Percentiles rank a stretch among this genome's conserved stretches.
Conservation (phyloP, 2,329 filamentous ascomycete species). For the Botrytis porri region DNA sequence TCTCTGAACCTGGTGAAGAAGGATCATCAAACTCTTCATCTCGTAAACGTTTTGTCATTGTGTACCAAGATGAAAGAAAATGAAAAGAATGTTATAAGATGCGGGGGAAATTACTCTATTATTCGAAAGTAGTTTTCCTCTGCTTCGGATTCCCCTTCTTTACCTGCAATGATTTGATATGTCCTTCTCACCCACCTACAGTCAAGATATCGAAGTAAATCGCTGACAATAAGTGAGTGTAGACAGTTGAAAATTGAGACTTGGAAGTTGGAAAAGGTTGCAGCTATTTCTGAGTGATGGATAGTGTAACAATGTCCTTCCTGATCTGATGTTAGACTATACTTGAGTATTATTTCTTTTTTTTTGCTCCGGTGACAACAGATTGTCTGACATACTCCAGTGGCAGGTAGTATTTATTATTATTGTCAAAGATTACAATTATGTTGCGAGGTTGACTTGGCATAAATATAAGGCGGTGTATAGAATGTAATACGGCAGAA, state of each 20-base stretch:
- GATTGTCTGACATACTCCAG: background rate
- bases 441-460: background rate
- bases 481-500: background rate
- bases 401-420: background rate
- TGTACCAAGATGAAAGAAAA: conserved; percentile 26
- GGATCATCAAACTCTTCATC: conserved; percentile 47
- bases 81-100: conserved; percentile 20
- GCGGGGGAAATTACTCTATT: conserved; percentile 41
- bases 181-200: background rate
- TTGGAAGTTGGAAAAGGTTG: background rate
- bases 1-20: conserved; percentile 40
- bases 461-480: background rate
- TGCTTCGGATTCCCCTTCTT: background rate
- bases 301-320: background rate
- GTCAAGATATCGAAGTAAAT: background rate
- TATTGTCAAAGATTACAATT: background rate
- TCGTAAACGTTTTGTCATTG: conserved; percentile 61
- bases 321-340: background rate
- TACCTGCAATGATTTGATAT: background rate
- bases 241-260: background rate
- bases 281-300: too few species aligned
- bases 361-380: background rate
- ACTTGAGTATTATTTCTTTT: background rate
- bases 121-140: conserved; percentile 12
- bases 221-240: background rate